Base-by-base conservation (phyloP, 192 early-diverging fungal species). In the Podila clonocystis region DNA sequence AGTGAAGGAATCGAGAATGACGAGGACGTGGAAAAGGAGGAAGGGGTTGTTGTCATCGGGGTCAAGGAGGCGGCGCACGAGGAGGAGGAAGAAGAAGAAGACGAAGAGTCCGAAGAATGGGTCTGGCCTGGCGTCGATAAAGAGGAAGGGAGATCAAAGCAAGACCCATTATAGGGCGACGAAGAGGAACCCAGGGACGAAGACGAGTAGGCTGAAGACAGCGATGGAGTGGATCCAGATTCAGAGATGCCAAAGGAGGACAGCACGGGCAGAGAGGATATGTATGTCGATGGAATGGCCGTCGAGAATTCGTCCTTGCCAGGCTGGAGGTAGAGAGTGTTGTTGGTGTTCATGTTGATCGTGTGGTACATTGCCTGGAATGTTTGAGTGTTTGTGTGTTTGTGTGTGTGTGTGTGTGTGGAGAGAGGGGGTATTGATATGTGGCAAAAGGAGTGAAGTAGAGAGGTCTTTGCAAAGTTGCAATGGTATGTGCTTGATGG, bases 41-140 rank as follows among this genome's bases (percentile, higher is more conserved):
- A 63, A 55, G 52, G 52, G 52, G 52, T 55, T 11, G 52, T 24
- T 55, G 52, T 24, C 52, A 55, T 55, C 52, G 52, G 52, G 52
- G 52, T 55, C 52, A 55, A 55, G 52, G 52, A 55, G 52, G 52
- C 52, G 52, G 52, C 52, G 20, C n/a, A 55, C 52, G 52, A 55
- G 11, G 52, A 55, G 24, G 52, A 55, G 22, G 52, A 55, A 9
- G 50, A 52, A 52, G 52, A 55, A 5, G 52, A 55, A 9, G 24
- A 26, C 52, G n/a, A 24, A n/a, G 52, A 55, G 41, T 45, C 41
- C 24, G 52, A 55, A 24, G 52, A 55, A 17, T n/a, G 20, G 52
- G 52, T 26, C 20, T 24, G 20, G 52, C 13, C 22, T 19, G 22
- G 24, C 22, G 52, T n/a, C 20, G 52, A 24, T n/a, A 22, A 26